Conservation (phyloP, 345 rosid species). For the Gossypium australe region DNA sequence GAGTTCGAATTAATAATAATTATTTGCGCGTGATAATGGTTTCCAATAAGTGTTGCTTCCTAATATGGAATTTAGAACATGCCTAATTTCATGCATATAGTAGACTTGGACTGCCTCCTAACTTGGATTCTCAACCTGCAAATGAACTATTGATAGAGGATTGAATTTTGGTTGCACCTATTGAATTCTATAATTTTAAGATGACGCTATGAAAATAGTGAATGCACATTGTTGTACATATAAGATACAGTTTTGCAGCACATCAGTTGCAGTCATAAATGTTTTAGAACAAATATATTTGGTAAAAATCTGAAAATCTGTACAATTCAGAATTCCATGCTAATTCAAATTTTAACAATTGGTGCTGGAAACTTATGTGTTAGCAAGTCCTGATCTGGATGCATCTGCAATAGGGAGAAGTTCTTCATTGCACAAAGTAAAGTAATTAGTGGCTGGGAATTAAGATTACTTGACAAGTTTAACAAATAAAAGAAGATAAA, state of each 20-base stretch:
- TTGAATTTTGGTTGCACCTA: not conserved
- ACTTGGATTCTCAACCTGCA: not conserved
- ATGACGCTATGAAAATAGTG: not conserved
- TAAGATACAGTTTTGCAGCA: not conserved
- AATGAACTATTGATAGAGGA: not conserved
- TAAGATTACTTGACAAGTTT: not conserved
- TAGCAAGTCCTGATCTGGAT: not conserved
- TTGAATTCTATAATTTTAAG: not conserved
- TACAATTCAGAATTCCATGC: not conserved
- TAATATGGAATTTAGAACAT: not conserved
- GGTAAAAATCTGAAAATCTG: not conserved
- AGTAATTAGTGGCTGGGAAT: constrained; percentile 2
- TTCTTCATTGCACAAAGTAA: not conserved
- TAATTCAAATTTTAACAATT: not conserved
- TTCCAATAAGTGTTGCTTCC: not conserved
- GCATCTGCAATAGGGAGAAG: not conserved
- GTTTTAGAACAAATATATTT: not conserved
- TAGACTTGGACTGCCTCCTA: not conserved
- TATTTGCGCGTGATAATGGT: not conserved
- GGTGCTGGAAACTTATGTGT: not conserved
- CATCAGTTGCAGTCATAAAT: not conserved
- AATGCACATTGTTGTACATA: not conserved
- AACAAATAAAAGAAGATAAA: not conserved
- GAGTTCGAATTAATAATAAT: constrained; percentile 2
- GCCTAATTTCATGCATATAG: not conserved